Base-by-base conservation (phyloP, 2,329 filamentous ascomycete genomes). In the Aureobasidium sp. region DNA sequence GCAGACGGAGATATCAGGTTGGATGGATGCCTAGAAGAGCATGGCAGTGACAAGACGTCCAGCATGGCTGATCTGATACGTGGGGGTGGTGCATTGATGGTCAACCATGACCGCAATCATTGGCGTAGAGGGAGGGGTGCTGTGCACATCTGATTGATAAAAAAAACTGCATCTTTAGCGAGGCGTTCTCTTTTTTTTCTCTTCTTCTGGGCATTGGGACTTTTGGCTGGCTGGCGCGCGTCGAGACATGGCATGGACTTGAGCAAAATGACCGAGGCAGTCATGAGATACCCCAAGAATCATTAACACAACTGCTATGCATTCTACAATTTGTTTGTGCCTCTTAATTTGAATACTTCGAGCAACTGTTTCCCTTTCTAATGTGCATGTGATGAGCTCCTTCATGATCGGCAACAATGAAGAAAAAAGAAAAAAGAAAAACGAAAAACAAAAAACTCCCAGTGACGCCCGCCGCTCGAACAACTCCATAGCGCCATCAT, bases 91-190 rank as follows among this genome's bases (percentile, higher is more conserved):
- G 74, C 75, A 0, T 73, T 79, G 35, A 72, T 77, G 60, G 83
- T 87, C 57, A 87, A 87, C 67, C 83, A 83, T 63, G 83, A 86
- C 63, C 79, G 81, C 67, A 76, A 77, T 45, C 81, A 81, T 65
- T 86, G 83, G 81, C 79, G 82, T 62, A 79, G 78, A 62, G 73
- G 73, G 31, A 68, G 72, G 6, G 60, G 50, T 35, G 35, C 50
- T 49, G 60, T 60, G 37, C 47, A 60, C 27, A 52, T 52, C 15
- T 60, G 47, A 60, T 5, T 17, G 9, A 19, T 24, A 7, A 17
- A 35, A 17, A 35, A 48, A 31, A 24, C 15, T 19, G 19, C 60
- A n/a, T 56, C 19, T 63, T 66, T 66, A 77, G 74, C 74, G 73
- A 69, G 74, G 75, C 71, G 75, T 75, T 73, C 70, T 76, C 19